These are phyloP conservation scores for Trichoderma orchidacearum DNA, from an alignment of 495 filamentous ascomycete species.

Conservation along the genomic window DNA sequence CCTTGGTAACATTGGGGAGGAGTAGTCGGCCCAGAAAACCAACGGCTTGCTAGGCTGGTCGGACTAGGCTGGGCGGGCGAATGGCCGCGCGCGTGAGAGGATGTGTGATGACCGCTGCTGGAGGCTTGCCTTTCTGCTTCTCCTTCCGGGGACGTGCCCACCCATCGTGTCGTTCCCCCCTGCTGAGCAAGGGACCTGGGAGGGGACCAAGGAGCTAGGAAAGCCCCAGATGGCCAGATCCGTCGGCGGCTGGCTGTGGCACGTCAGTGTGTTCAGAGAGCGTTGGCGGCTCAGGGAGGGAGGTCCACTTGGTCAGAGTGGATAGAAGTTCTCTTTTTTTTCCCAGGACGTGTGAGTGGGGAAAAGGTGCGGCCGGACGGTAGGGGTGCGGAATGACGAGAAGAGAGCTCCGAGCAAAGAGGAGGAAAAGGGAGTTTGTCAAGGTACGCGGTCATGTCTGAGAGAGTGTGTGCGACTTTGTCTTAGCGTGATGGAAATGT, in stretches of 20 bases:
- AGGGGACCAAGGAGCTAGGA: background rate
- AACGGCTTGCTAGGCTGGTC: too few relatives aligned
- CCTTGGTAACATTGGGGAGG: too few relatives aligned
- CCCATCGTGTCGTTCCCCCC: background rate
- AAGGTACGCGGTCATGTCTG: too few relatives aligned
- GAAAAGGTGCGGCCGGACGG: background rate
- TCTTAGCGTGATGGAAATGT: background rate
- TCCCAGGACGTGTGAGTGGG: background rate
- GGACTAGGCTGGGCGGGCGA: too few relatives aligned
- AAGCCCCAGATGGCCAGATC: conserved; percentile 1
- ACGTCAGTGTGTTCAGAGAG: background rate
- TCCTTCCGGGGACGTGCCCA: background rate
- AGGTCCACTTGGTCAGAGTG: background rate
- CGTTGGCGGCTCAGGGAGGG: background rate
- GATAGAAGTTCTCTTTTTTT: background rate
- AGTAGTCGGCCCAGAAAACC: too few relatives aligned
- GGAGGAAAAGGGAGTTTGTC: background rate
- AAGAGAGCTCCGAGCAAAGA: background rate
- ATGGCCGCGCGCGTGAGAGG: too few relatives aligned
- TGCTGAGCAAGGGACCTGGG: background rate
- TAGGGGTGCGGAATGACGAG: background rate
- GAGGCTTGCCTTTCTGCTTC: too few relatives aligned
- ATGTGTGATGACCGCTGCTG: too few relatives aligned
- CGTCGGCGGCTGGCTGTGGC: background rate
- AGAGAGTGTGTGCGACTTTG: background rate